Evolutionary conservation across 2,329 filamentous ascomycete species (phyloP).

Genomic region (Fusarium denticulatum): DNA sequence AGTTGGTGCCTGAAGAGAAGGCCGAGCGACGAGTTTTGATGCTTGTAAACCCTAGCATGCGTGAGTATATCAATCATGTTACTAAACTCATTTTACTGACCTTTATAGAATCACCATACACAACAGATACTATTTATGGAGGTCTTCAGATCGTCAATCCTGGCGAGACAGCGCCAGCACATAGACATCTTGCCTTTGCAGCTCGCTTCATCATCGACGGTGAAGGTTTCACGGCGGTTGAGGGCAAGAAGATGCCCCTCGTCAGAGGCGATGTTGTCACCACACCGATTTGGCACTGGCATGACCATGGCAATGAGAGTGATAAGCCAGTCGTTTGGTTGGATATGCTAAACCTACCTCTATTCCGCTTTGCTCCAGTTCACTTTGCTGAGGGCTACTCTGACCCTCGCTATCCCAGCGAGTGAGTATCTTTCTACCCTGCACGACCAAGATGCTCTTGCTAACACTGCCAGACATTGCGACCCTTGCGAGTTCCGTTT

Average conservation of each 20-base stretch:
- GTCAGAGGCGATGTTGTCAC: conserved; percentile 64
- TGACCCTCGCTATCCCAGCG: conserved; percentile 59
- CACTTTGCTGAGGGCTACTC: conserved; percentile 64
- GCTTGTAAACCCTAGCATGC: conserved; percentile 62
- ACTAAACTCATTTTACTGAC: not conserved
- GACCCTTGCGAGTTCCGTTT: conserved; percentile 54
- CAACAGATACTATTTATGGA: conserved; percentile 62
- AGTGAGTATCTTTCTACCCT: conserved; percentile 34
- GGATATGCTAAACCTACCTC: conserved; percentile 64
- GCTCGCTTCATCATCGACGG: conserved; percentile 68
- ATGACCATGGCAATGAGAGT: conserved; percentile 69
- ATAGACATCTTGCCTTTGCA: conserved; percentile 66
- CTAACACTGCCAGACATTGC: conserved; percentile 35
- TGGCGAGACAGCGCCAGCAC: conserved; percentile 64
- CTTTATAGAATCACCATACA: conserved; percentile 57
- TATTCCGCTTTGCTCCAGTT: conserved; percentile 60
- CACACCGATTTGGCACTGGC: conserved; percentile 68
- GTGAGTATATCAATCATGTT: conserved; percentile 5
- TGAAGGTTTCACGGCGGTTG: conserved; percentile 66
- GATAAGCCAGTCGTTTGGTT: conserved; percentile 66
- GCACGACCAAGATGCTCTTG: rapidly evolving
- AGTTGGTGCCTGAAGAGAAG: conserved; percentile 51
- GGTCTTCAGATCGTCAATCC: conserved; percentile 67
- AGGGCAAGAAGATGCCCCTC: conserved; percentile 63
- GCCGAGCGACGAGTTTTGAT: conserved; percentile 56